Conservation (phyloP, 257 asterid species). For the Solanum lignicaule region DNA sequence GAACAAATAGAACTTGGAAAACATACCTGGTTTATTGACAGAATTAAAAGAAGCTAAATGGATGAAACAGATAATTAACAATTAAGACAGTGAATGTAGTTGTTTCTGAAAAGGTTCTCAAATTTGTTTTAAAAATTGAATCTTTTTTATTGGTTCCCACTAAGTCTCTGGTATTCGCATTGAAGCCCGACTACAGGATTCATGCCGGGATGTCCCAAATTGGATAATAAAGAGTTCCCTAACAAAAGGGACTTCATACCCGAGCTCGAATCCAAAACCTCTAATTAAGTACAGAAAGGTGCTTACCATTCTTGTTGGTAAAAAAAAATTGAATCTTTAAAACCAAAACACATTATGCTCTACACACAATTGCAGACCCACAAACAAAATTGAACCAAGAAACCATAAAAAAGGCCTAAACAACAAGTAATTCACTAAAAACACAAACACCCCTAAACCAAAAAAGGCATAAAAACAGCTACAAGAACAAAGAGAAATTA, state of each 20-base stretch:
- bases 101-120: background rate
- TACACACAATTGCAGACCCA: background rate
- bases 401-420: background rate
- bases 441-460: background rate
- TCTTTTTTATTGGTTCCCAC: background rate
- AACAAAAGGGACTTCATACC: background rate
- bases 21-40: background rate
- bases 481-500: background rate
- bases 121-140: background rate
- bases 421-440: background rate
- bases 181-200: background rate
- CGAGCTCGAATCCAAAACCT: background rate
- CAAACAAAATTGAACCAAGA: background rate
- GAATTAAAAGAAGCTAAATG: background rate
- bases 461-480: background rate
- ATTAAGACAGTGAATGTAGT: background rate
- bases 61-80: background rate
- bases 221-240: background rate
- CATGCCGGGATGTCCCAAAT: background rate
- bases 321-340: background rate
- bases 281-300: too few species aligned
- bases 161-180: accelerated
- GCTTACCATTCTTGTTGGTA: background rate
- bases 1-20: background rate
- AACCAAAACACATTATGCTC: background rate